Base-by-base conservation (phyloP, 2,329 filamentous ascomycete genomes). In the Chaetomiaceae sp. region DNA sequence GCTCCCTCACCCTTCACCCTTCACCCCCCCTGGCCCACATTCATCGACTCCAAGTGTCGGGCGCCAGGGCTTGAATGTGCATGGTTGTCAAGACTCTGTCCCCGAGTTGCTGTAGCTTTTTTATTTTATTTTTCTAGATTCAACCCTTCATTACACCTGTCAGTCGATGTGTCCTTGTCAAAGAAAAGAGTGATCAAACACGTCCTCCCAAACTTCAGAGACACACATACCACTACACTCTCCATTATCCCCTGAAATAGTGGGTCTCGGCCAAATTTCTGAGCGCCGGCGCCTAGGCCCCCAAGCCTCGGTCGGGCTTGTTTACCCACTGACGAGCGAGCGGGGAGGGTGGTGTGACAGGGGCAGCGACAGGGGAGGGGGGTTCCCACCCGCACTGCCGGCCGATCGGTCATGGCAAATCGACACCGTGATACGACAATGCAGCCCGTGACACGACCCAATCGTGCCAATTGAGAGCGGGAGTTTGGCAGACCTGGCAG, bases 301-400 rank as follows among this genome's bases (percentile, higher is more conserved):
- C 5, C 11, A 32, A 42, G 29, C 48, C 32, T 38, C 32, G 21
- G 48, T 38, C 48, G 48, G 48, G 32, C 10, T 30, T 25, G 25
- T 21, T 51, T 46, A 40, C 42, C 48, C 48, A 51, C 48, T 23
- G 9, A n/a, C 4, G 29, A 49, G 13, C 13, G 29, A 37, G 46
- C 46, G 16, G 27, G 30, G 21, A 18, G 7, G 38, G 23, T 18
- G 4, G n/a, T n/a, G 40, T 36, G 7, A 25, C 41, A 44, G 41
- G 48, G 48, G 25, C 20, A 3, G 5, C 5, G 3, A 9, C 34
- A 40, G 34, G 34, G n/a, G n/a, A n/a, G n/a, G n/a, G n/a, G 48
- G 30, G 13, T 16, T 37, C 10, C 18, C 48, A 51, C 23, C 32
- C n/a, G n/a, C n/a, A n/a, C n/a, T 51, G 48, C 40, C 46, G 34